Evolutionary conservation across 2,329 filamentous ascomycete species (phyloP), one percentile per base, ranked within the genome.

Genomic region (Claviceps paspali): DNA sequence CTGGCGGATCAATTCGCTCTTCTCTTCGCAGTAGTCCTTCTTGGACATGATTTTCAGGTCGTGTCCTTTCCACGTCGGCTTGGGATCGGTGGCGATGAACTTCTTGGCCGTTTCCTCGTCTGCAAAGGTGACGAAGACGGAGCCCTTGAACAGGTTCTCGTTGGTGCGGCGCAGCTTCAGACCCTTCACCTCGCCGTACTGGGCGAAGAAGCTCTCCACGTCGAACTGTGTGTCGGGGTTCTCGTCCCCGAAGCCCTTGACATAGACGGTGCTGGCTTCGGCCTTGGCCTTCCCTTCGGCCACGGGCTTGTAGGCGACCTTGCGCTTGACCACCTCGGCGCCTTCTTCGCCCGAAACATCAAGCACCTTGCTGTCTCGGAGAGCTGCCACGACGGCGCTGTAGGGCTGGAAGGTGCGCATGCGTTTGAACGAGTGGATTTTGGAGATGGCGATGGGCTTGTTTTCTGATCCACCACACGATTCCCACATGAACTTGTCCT

Each of bases 401-500:
- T 86, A 87, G 29, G 85, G 84, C 62, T 91, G 78, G 73, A 96
- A 98, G 51, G 79, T 82, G 47, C 77, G 80, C 92, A 98, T 98
- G 57, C 92, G 86, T 64, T 87, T 88, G 71, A 98, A 98, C 36
- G 66, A 77, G 67, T 79, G 76, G 47, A 98, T 76, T 43, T 78
- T 72, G 52, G 78, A 77, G 47, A 98, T 67, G 17, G 78, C 66
- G 27, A 98, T 78, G 30, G 87, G 72, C 57, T 82, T 80, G 67
- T 95, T 94, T 51, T 80, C 70, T 45, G 73, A 67, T 40, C 88
- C 88, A 28, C 78, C 80, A 38, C 84, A 82, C 51, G 78, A 68
- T 45, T 76, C 68, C 65, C 86, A 82, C 48, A 98, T 71, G 64
- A 84, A 93, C 57, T 85, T 82, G 62, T 98, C 92, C 51, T 76